Base-by-base conservation (phyloP, 1,284 basidiomycete species). In the Sporisorium iseilematis-ciliati region DNA sequence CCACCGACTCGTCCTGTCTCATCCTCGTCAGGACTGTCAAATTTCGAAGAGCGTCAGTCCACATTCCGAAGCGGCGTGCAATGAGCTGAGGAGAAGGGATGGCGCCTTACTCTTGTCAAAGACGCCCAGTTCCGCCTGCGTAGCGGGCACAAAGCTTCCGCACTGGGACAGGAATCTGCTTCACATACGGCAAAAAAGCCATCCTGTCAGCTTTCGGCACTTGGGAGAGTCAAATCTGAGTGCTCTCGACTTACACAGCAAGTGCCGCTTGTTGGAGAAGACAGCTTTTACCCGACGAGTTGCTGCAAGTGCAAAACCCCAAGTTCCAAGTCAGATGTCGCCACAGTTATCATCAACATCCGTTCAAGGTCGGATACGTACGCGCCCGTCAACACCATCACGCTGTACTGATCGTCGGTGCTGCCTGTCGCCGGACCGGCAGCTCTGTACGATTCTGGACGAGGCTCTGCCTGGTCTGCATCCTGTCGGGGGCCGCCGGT, bases 241-340 rank as follows among this genome's bases (percentile, higher is more conserved):
- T 38, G 35, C 35, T 38, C 12, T 14, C 16, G 14, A 42, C 62
- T 58, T 57, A 74, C 59, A 73, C 63, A 3, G 59, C 57, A 3
- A 77, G 65, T 7, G 64, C 74, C 3, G 63, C 70, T 49, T 77
- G 74, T 33, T 77, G 74, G 8, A 77, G 65, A 4, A 77, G 65
- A 35, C 65, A 68, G 63, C 74, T 77, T 49, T 77, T 77, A 23
- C 74, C 74, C 3, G 74, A 77, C 3, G 74, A 77, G 48, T 77
- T 77, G 20, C 74, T 76, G 55, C 33, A 12, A 35, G 20, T 4
- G 10, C 18, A 23, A 23, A 18, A 0, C 0, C 1, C 10, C 35
- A 7, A 25, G 18, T 46, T 16, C 14, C 14, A 26, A 25, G 23
- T 40, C 14, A 25, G 33, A 23, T 6, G 7, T 10, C 38, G 38